Percentiles rank a stretch among this genome's conserved stretches.
Conservation (phyloP, 805 yeast genomes). For the Clavispora phyllophila region DNA sequence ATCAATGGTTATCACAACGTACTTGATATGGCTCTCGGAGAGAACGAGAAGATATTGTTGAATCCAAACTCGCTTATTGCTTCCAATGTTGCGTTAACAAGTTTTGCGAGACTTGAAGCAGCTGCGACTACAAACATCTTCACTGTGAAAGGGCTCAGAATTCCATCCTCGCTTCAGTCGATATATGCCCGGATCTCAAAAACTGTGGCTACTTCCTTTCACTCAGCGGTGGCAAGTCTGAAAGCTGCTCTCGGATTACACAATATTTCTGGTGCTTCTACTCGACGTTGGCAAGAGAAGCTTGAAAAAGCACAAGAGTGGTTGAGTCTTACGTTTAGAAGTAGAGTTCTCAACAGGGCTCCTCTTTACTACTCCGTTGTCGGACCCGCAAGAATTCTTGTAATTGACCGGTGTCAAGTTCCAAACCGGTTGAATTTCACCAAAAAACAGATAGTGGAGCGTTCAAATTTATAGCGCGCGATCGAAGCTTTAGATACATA, state of each 20-base stretch:
- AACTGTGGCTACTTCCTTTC: not conserved
- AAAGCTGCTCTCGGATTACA: not conserved
- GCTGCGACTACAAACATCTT: not conserved
- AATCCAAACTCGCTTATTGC: conserved; percentile 1
- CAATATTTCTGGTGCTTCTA: not conserved
- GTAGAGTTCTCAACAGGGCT: not conserved
- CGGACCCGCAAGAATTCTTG: conserved; percentile 1
- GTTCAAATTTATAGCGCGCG: not conserved
- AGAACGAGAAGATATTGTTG: not conserved
- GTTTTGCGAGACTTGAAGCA: not conserved
- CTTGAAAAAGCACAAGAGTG: not conserved
- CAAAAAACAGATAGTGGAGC: not conserved
- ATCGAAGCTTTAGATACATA: not conserved
- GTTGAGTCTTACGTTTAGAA: not conserved
- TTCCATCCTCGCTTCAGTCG: not conserved
- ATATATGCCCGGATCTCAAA: not conserved
- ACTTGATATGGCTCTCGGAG: not conserved
- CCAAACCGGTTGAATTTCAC: not conserved
- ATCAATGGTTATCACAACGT: not conserved
- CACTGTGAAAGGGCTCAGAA: not conserved
- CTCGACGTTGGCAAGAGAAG: not conserved
- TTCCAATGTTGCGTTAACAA: not conserved
- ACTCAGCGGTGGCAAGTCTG: not conserved
- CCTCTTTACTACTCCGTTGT: not conserved
- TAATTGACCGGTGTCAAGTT: not conserved